Conservation (phyloP, 345 rosid genomes). For the Cardamine chenopodiifolia region DNA sequence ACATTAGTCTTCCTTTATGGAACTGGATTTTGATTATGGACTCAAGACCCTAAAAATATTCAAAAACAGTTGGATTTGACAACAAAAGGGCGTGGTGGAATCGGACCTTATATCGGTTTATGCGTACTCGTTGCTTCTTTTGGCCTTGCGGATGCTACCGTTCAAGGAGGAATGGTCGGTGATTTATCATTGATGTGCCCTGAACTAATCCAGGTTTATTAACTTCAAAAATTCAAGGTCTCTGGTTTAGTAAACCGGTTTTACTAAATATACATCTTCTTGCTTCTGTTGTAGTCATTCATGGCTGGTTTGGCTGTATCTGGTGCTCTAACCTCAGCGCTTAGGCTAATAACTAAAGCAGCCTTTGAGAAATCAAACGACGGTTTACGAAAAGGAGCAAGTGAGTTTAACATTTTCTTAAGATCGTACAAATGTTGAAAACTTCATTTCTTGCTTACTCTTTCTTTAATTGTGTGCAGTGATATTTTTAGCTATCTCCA, state of each 20-base stretch:
- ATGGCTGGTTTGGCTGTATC: conserved; percentile 89
- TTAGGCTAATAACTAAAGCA: conserved; percentile 78
- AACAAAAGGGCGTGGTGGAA: conserved; percentile 79
- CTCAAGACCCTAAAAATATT: neutral
- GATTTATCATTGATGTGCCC: conserved; percentile 88
- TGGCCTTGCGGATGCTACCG: conserved; percentile 90
- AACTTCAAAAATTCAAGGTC: neutral
- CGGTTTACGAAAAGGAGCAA: conserved; percentile 80
- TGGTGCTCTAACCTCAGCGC: conserved; percentile 75
- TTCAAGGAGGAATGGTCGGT: conserved; percentile 95
- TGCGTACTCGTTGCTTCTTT: conserved; percentile 67
- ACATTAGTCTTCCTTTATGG: neutral
- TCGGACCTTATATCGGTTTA: conserved; percentile 69
- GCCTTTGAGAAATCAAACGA: conserved; percentile 62
- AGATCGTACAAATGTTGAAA: neutral
- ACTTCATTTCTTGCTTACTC: neutral
- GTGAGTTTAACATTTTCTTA: conserved; percentile 46
- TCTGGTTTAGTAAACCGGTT: neutral
- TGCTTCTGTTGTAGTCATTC: conserved; percentile 60
- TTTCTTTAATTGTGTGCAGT: conserved; percentile 47
- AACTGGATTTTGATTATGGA: neutral
- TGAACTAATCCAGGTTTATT: conserved; percentile 76
- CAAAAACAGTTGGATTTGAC: conserved; percentile 65
- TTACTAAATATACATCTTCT: neutral
- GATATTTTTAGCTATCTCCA: conserved; percentile 73